Evolutionary conservation across 306 rosid species (phyloP), one percentile per base, ranked within the genome.

Genomic region (Echinosophora koreensis): DNA sequence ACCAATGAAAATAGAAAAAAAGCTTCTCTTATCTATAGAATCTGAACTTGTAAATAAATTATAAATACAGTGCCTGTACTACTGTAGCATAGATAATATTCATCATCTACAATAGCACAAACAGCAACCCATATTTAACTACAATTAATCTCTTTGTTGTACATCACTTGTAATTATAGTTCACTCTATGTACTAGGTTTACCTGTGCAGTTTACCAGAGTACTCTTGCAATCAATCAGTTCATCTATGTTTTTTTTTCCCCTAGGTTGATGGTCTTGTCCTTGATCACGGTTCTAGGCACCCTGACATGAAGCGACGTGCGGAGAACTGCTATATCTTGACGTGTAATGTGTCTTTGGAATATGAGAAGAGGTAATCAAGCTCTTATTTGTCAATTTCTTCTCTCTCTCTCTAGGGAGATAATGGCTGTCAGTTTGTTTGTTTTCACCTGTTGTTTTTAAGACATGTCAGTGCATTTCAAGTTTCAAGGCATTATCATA

Each of bases 261-360:
- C 71, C 37, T 88, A 95, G 99, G 96, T 95, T 75, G 96, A 95
- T 83, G 99, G 99, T 81, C 97, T 95, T 77, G 99, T 95, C 79
- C 99, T 95, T 70, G 99, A 95, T 86, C 99, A 95, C 70, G 99
- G 99, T 76, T 92, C 99, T 64, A 89, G 99, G 81, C 99, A 95
- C 83, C 99, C 99, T 55, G 99, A 95, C 84, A 92, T 95, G 99
- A 95, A 95, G 83, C 91, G 97, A 27, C 81, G 90, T 2, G 99
- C 99, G 42, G 97, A 95, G 83, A 95, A 95, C 76, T 92, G 99
- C 76, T 76, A 81, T 76, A 95, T 95, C 50, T 79, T 95, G 89
- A 95, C 97, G 3, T 82, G 90, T 78, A 95, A 95, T 54, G 99
- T 95, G 42, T 90, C 99, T 79, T 74, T 95, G 83, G 99, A 95